phyloP scores from a whole-genome alignment of 164 flowering plant species.

The Platanus orientalis region DNA sequence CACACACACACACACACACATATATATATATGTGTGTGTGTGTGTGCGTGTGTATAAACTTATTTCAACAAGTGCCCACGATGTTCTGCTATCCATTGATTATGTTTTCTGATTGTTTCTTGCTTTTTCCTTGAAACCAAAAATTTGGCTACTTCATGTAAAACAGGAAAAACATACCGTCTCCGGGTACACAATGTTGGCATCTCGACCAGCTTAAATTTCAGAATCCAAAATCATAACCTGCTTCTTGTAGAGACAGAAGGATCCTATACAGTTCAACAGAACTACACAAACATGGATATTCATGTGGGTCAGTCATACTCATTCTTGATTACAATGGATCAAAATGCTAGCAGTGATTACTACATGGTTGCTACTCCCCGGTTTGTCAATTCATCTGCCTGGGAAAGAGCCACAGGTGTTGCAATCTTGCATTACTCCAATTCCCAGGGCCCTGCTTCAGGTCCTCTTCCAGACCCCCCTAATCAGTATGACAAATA shows the following conservation, averaged over 20 bases:
- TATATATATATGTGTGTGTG: too few species aligned
- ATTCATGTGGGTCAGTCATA: conserved; percentile 97
- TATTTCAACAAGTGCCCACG: background rate
- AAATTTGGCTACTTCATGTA: conserved; percentile 10
- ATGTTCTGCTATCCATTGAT: background rate
- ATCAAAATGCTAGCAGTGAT: conserved; percentile 81
- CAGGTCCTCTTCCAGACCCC: conserved; percentile 91
- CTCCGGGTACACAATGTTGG: conserved; percentile 88
- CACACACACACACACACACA: too few species aligned
- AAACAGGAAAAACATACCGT: conserved; percentile 88
- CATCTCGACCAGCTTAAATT: conserved; percentile 83
- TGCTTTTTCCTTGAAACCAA: conserved; percentile 1
- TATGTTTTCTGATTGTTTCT: background rate
- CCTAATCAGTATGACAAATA: conserved; percentile 60
- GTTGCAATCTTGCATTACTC: conserved; percentile 86
- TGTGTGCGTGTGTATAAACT: too few species aligned
- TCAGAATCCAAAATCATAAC: conserved; percentile 88
- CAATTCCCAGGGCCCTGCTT: conserved; percentile 79
- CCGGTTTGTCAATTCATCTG: conserved; percentile 58
- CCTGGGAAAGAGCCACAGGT: conserved; percentile 47
- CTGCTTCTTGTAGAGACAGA: conserved; percentile 91
- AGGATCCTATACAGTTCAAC: conserved; percentile 94
- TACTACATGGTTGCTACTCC: conserved; percentile 91
- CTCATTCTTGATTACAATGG: conserved; percentile 91
- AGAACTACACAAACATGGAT: conserved; percentile 84